Evolutionary conservation across 805 yeast species (phyloP), one percentile per base, ranked within the genome.

Genomic region (Candida yuanshanica): DNA sequence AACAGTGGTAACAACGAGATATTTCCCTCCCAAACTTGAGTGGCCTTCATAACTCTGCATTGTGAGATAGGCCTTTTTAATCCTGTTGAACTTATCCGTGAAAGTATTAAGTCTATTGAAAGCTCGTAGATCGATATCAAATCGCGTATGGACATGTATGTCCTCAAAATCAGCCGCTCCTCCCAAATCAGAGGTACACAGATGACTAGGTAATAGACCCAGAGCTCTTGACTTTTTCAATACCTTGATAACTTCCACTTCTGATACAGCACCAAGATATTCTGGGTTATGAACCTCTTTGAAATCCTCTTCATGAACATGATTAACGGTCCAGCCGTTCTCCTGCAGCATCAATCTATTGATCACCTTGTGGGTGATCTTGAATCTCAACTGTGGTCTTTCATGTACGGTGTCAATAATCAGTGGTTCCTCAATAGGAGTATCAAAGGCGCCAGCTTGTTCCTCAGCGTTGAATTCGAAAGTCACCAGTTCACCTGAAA

Each of bases 251-350:
- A 52, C 43, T 10, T 58, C 58, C 35, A 72, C 70, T 24, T 64
- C 57, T 1, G 63, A 42, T 44, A 53, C 49, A 4, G 57, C 53
- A 41, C 78, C 75, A 38, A 77, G 61, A 11, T 70, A 70, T n/a
- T 60, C 53, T 2, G 78, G 45, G 5, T 74, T 66, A 27, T 60
- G 55, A 6, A 80, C 86, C n/a, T 62, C 60, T 42, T 68, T 65
- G 60, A 81, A 80, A 41, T 56, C 65, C 5, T 48, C 48, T 2
- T 63, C 55, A 17, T 60, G 56, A 1, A 79, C 54, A 10, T 64
- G 65, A 36, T 62, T 64, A 7, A 69, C 59, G 0, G 81, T 69
- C 86, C 87, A 81, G 23, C 70, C 76, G 42, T 69, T 72, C 35
- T 74, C 79, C 8, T 60, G 60, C 20, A 76, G 40, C 10, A 66